Conservation (phyloP, 805 yeast genomes). For the Ogataea nonfermentans region DNA sequence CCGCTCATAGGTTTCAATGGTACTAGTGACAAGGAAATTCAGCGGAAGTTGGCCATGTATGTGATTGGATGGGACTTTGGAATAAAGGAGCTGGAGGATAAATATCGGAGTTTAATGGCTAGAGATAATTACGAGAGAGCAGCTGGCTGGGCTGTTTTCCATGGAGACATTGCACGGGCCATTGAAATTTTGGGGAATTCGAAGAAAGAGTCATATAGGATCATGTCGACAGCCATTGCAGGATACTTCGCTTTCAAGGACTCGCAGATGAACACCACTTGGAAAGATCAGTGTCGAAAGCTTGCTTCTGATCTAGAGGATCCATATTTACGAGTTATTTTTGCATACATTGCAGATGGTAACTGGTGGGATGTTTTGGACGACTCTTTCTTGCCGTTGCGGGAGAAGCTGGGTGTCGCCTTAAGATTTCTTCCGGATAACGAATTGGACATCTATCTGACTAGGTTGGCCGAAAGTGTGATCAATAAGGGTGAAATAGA, state of each 20-base stretch:
- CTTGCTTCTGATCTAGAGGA: conserved; percentile 86
- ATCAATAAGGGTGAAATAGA: conserved; percentile 81
- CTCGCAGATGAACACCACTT: conserved; percentile 61
- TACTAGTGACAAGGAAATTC: conserved; percentile 52
- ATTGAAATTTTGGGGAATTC: conserved; percentile 76
- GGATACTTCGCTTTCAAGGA: conserved; percentile 75
- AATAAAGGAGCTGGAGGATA: conserved; percentile 68
- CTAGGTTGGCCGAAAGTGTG: conserved; percentile 67
- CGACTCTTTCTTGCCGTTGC: conserved; percentile 80
- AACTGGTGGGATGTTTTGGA: conserved; percentile 97
- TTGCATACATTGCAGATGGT: conserved; percentile 89
- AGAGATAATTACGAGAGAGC: conserved; percentile 78
- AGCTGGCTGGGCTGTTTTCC: conserved; percentile 97
- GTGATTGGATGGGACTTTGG: conserved; percentile 92
- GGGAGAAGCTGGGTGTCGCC: conserved; percentile 90
- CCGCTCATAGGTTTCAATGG: conserved; percentile 41
- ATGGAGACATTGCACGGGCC: conserved; percentile 81
- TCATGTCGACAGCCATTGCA: conserved; percentile 92
- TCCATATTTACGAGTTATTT: conserved; percentile 87
- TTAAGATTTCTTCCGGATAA: conserved; percentile 78
- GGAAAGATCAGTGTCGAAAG: conserved; percentile 91
- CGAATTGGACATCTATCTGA: conserved; percentile 70
- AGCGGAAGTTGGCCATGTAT: conserved; percentile 73
- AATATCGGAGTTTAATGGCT: conserved; percentile 53
- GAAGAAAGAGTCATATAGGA: conserved; percentile 61